phyloP scores from a whole-genome alignment of 805 yeast species.

The Sugiyamaella qingdaonensis region DNA sequence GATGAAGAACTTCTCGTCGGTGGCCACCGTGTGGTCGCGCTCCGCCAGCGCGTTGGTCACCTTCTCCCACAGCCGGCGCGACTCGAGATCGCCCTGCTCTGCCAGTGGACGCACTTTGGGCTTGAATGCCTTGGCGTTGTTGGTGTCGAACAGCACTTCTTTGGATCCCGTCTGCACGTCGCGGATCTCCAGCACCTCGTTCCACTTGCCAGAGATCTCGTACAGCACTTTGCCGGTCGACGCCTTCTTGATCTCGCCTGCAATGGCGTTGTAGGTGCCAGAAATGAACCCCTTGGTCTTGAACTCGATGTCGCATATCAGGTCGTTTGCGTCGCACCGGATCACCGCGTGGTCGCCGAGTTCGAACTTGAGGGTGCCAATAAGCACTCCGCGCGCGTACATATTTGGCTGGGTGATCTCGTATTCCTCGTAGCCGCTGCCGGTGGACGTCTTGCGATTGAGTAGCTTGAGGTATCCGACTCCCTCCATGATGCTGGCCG shows the following conservation, averaged over 20 bases:
- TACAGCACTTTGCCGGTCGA: slow-evolving; percentile 52
- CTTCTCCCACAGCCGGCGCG: slow-evolving; percentile 75
- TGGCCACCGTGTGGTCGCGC: slow-evolving; percentile 78
- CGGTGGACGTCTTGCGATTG: slow-evolving; percentile 46
- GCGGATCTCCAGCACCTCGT: slow-evolving; percentile 71
- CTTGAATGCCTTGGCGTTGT: slow-evolving; percentile 44
- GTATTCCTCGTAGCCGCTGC: slow-evolving; percentile 57
- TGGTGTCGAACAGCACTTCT: slow-evolving; percentile 56
- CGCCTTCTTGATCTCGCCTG: slow-evolving; percentile 59
- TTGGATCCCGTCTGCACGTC: slow-evolving; percentile 46
- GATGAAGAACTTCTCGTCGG: slow-evolving; percentile 80
- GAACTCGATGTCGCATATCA: slow-evolving; percentile 81
- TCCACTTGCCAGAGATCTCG: slow-evolving; percentile 89
- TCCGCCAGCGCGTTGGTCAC: slow-evolving; percentile 77
- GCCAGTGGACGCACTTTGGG: slow-evolving; percentile 74
- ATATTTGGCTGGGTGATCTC: slow-evolving; percentile 91
- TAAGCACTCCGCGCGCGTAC: slow-evolving; percentile 88
- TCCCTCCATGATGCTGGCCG: slow-evolving; percentile 98
- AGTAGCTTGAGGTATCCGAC: slow-evolving; percentile 64
- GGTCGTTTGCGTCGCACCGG: slow-evolving; percentile 54
- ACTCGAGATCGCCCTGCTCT: slow-evolving; percentile 79
- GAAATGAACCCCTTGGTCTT: slow-evolving; percentile 91
- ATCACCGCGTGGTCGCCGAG: slow-evolving; percentile 88
- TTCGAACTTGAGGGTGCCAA: slow-evolving; percentile 86
- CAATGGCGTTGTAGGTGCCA: slow-evolving; percentile 87